A percentile compares a stretch with the other conserved stretches of the same genome.
Conservation (phyloP, 768 basidiomycete genomes). For the Termitomyces sp. region DNA sequence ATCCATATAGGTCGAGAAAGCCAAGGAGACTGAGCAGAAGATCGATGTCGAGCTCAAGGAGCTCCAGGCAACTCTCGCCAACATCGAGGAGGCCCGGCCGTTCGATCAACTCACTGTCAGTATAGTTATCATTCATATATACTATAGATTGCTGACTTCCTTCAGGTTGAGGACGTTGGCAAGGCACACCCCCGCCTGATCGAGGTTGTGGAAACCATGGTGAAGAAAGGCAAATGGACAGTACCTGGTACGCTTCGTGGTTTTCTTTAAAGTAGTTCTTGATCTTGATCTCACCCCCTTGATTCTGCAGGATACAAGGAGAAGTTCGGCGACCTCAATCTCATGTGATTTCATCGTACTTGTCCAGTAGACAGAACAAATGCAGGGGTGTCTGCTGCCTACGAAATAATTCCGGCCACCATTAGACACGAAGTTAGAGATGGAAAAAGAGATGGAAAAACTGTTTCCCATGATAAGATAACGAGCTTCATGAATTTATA, state of each 20-base stretch:
- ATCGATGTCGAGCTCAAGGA: conserved; percentile 89
- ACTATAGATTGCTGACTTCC: background rate
- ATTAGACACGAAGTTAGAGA: background rate
- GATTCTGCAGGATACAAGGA: conserved; percentile 73
- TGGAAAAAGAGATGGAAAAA: too few species aligned
- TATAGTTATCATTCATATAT: background rate
- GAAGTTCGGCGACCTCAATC: conserved; percentile 93
- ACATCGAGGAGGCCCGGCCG: conserved; percentile 96
- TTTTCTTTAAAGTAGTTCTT: background rate
- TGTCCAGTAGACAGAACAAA: conserved; percentile 11
- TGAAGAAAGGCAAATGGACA: conserved; percentile 98
- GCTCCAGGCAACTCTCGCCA: conserved; percentile 88
- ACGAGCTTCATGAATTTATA: background rate
- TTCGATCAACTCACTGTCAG: conserved; percentile 93
- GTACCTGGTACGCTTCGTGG: conserved; percentile 69
- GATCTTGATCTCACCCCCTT: background rate
- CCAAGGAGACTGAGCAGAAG: conserved; percentile 85
- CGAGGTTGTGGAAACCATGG: conserved; percentile 90
- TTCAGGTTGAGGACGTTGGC: conserved; percentile 82
- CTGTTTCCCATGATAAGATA: background rate
- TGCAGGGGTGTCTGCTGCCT: background rate
- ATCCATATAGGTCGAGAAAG: conserved; percentile 68
- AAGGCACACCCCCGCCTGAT: conserved; percentile 89
- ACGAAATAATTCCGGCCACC: background rate
- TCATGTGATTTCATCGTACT: conserved; percentile 57